Base-by-base conservation (phyloP, 2,329 filamentous ascomycete species). In the Coleophoma cylindrospora region DNA sequence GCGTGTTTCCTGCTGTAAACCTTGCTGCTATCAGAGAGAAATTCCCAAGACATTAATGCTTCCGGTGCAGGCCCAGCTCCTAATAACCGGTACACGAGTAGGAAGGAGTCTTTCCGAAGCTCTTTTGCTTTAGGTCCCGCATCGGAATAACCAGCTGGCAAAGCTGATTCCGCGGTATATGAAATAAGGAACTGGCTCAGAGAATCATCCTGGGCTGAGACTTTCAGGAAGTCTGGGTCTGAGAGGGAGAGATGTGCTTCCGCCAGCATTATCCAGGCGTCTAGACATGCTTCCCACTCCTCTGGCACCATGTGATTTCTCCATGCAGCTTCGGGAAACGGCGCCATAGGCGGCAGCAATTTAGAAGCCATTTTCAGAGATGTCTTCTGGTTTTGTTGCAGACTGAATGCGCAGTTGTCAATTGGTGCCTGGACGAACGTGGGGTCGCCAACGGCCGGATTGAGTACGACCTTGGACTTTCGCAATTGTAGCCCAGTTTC, bases 281-380 rank as follows among this genome's bases (percentile, higher is more conserved):
- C 80, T 43, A 95, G 71, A 64, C 87, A 90, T 33, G 80, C 75
- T 56, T 86, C 76, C 91, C 91, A 96, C 68, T 96, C 89, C 46
- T 76, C 70, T 3, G 82, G 70, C 37, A 77, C 74, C 52, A 96
- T 78, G 57, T 79, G 78, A 57, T 79, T 77, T 62, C 83, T 83
- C 72, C 90, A 83, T 49, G 74, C 72, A 34, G 79, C 71, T 54
- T 84, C 78, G 15, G 91, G 92, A 60, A 94, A 91, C 17, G 87
- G 80, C 50, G 87, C 90, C 68, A 96, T 77, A 34, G 84, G 77
- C 40, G 90, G 90, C 45, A 91, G 70, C 48, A 70, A 64, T 45
- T 55, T 55, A 60, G 64, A 54, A 37, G 68, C 60, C 71, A 75
- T 75, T 37, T 14, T 21, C 11, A 8, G 38, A 41, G 38, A 41